Evolutionary conservation across 495 filamentous ascomycete species (phyloP), one percentile per base, ranked within the genome.

Genomic region (Aspergillus conjunctus): DNA sequence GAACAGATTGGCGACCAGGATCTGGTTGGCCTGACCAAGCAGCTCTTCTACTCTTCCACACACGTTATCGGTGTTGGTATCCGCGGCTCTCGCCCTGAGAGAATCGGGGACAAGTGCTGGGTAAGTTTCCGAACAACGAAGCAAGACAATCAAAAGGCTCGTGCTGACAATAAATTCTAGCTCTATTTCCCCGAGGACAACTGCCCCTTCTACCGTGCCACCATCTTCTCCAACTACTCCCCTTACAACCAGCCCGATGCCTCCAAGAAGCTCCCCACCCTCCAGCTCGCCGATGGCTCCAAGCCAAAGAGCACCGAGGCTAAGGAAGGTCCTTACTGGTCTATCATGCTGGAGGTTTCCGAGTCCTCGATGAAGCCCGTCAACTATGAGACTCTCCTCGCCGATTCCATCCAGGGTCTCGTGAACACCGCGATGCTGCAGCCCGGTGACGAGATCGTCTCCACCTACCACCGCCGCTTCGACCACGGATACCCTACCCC

Each of bases 161-260:
- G 11, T 10, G 21, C 30, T 52, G 17, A 48, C 57, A 17, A 54
- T 46, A 32, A 10, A 31, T 34, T 14, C 53, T 7, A 89, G 91
- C 86, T 99, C 56, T 99, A 99, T 86, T 99, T 98, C 88, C 94
- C 94, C 64, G 95, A 99, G 74, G 88, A 96, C 76, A 87, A 99
- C 85, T 97, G 93, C 83, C 92, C 92, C 72, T 99, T 99, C 87
- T 99, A 99, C 83, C 92, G 94, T 68, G 94, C 94, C 70, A 99
- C 94, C 63, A 98, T 99, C 80, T 99, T 99, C 87, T 98, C 94
- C 78, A 99, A 99, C 87, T 99, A 99, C 84, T 98, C 95, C 17
- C 94, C 93, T 59, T 85, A 96, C 86, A 99, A 99, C 81, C 94
- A 98, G 79, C 94, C 94, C 18, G 79, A 87, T 54, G 80, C 84